Percentiles rank a stretch among this genome's conserved stretches.
Evolutionary conservation across 2,329 filamentous ascomycete species (phyloP).

Genomic region (Xylariaceae sp.): DNA sequence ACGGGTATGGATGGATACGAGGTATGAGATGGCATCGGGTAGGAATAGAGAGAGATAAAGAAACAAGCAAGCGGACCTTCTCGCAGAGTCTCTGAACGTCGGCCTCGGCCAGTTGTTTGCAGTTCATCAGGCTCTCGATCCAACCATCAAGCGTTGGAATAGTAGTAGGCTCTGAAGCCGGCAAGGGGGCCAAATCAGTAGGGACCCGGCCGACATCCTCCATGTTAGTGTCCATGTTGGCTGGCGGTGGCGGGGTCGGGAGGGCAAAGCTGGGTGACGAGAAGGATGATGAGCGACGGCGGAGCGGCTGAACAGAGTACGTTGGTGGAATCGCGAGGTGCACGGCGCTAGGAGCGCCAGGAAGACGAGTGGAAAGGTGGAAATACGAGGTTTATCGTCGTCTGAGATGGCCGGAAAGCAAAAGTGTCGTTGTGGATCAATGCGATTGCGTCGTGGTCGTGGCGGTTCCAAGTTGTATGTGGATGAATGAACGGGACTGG

Average conservation of each 20-base stretch:
- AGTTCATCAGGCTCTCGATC: conserved; percentile 97
- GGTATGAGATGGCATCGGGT: not conserved
- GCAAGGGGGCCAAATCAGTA: conserved; percentile 66
- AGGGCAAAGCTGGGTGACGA: conserved; percentile 1
- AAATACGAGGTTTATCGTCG: not conserved
- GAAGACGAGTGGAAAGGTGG: not conserved
- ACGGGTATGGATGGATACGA: not conserved
- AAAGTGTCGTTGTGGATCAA: not conserved
- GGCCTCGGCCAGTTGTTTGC: conserved; percentile 93
- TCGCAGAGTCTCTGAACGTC: conserved; percentile 97
- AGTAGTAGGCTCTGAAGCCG: conserved; percentile 69
- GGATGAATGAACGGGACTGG: not conserved
- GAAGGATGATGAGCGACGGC: not conserved
- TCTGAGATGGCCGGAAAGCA: not conserved
- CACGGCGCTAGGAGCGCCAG: not conserved
- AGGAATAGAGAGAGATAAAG: not conserved
- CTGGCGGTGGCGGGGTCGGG: not conserved
- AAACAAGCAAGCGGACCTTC: conserved; percentile 59
- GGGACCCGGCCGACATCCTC: conserved; percentile 90
- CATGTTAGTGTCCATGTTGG: conserved; percentile 93
- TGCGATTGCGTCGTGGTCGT: not conserved
- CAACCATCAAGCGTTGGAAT: conserved; percentile 93
- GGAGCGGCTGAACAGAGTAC: not conserved
- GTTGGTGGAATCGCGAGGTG: not conserved
- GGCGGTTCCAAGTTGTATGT: not conserved